Evolutionary conservation across 192 early-diverging fungal species (phyloP).

Genomic region (Coemansia sp.): DNA sequence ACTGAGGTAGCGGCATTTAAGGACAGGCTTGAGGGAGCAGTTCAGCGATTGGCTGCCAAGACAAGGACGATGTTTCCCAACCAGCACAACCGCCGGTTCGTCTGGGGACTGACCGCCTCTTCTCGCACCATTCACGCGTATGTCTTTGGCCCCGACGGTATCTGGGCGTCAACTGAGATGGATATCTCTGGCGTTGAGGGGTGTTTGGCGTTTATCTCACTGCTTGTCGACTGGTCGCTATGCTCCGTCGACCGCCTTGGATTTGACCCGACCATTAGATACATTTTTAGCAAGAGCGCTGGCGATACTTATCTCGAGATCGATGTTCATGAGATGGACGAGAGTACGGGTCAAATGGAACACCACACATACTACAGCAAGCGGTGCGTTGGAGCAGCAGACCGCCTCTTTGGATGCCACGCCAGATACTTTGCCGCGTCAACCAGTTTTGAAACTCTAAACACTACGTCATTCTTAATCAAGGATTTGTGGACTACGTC

Average conservation of each 20-base stretch:
- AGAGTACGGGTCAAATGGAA: neutral
- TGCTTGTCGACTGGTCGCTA: constrained; percentile 21
- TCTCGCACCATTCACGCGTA: neutral
- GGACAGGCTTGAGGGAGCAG: neutral
- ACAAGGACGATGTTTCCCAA: neutral
- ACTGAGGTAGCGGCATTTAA: neutral
- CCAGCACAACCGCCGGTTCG: constrained; percentile 19
- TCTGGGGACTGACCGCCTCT: constrained; percentile 15
- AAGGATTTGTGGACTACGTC: constrained; percentile 27
- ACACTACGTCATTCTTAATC: constrained; percentile 8
- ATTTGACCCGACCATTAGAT: constrained; percentile 11
- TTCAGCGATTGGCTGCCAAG: neutral
- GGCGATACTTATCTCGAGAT: neutral
- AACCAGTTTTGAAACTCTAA: neutral
- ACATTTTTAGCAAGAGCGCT: neutral
- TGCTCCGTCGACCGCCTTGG: constrained; percentile 9
- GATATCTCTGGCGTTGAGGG: neutral
- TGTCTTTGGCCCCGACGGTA: neutral
- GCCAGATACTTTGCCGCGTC: constrained; percentile 10
- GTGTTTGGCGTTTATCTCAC: neutral
- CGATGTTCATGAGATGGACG: neutral
- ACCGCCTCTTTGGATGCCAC: neutral
- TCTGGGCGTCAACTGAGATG: neutral
- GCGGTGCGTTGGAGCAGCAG: neutral
- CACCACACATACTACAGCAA: neutral